These are phyloP conservation scores for Pichia scutulata DNA, from an alignment of 805 yeast genomes.

Conservation along the genomic window DNA sequence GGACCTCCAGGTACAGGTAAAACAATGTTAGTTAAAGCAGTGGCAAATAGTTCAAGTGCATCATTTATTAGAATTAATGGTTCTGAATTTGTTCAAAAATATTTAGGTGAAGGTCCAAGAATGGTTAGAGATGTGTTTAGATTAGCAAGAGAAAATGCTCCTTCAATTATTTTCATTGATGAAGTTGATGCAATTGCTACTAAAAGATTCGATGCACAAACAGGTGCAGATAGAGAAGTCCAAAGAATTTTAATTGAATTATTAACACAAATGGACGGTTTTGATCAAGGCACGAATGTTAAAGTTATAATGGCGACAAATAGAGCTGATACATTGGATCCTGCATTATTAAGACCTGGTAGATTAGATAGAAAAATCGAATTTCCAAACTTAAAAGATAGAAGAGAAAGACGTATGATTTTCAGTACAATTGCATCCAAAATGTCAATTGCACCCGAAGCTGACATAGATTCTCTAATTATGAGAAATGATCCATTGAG, in stretches of 20 bases:
- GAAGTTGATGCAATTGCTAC: conserved; percentile 99
- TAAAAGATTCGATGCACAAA: conserved; percentile 97
- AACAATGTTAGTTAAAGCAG: conserved; percentile 98
- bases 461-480: conserved; percentile 88
- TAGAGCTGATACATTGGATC: conserved; percentile 98
- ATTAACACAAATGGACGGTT: conserved; percentile 98
- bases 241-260: conserved; percentile 95
- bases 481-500: conserved; percentile 94
- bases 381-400: conserved; percentile 91
- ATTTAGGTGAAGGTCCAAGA: conserved; percentile 98
- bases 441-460: conserved; percentile 98
- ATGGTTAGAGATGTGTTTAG: conserved; percentile 99
- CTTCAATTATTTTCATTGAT: conserved; percentile 94
- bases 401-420: conserved; percentile 96
- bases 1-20: conserved; percentile 99
- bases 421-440: conserved; percentile 93
- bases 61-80: conserved; percentile 95
- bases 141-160: conserved; percentile 94
- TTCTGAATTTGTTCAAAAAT: conserved; percentile 96
- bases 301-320: conserved; percentile 99
- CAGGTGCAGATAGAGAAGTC: conserved; percentile 99
- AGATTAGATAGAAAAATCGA: conserved; percentile 97
- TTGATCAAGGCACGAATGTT: conserved; percentile 90
- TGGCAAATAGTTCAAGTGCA: conserved; percentile 93
- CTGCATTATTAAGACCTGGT: conserved; percentile 97